Base-by-base conservation (phyloP, 306 rosid species). In the barrel medic (Medicago truncatula) region DNA sequence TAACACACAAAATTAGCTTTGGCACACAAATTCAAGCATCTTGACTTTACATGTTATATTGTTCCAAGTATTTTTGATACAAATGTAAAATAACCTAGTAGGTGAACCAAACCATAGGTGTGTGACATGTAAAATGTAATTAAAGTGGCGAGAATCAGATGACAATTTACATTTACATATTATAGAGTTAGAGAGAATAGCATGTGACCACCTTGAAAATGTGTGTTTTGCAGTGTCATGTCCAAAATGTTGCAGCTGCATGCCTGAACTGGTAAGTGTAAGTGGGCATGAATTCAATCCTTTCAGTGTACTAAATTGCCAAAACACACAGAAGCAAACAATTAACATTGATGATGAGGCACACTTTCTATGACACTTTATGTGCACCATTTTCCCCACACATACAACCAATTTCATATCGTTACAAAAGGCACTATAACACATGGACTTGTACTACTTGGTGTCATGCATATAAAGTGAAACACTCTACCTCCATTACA, bases 171-270 rank as follows among this genome's bases (percentile, higher is more conserved):
- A 75, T 63, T 62, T 49, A 9, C 16, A 28, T 49, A 9, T 11
- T 11, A 28, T 15, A 39, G 54, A 10, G 18, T 38, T 21, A 57
- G 20, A 50, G 20, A 50, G 3, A 15, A 50, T 50, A 0, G 39
- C 79, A 76, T 81, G 81, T 81, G 85, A 82, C 50, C 21, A 36
- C 69, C 64, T 76, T 71, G 76, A 82, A 81, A 75, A 76, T 44
- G 75, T 44, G 44, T 14, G 13, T 9, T 9, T 9, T 54, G 43
- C 61, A 79, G 52, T 58, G 76, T 70, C 56, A 21, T 8, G 78
- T 62, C 81, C 74, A 63, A 16, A 9, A 17, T 17, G 8, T 53
- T 53, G 58, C 14, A 44, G 49, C 15, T 2, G 49, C 15, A 44
- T 11, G 13, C 14, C 65, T n/a, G 6, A 25, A 38, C 41, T 18